Evolutionary conservation across 192 early-diverging fungal species (phyloP).

Genomic region (Chytriomyces hyalinus): DNA sequence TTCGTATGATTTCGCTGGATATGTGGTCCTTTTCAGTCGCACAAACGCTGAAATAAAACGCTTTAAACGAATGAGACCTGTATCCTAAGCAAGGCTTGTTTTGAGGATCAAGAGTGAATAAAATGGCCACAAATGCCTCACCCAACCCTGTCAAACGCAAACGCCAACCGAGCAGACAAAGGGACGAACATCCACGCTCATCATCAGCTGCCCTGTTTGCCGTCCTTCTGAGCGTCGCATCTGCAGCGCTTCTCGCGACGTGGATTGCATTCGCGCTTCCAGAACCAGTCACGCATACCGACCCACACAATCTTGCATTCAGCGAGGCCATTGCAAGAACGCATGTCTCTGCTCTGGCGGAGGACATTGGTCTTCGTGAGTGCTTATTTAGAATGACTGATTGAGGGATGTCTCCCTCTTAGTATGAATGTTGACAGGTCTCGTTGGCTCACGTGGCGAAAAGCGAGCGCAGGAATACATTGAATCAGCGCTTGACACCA

Average conservation of each 20-base stretch:
- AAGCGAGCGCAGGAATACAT: slow-evolving; percentile 53
- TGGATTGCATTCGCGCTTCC: background rate
- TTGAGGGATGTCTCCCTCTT: background rate
- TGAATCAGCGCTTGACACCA: slow-evolving; percentile 32
- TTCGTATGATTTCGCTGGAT: too few relatives aligned
- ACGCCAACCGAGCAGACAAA: too few relatives aligned
- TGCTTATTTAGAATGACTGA: background rate
- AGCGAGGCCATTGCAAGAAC: slow-evolving; percentile 4
- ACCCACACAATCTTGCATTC: slow-evolving; percentile 1
- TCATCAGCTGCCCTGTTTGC: too few relatives aligned
- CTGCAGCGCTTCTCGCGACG: background rate
- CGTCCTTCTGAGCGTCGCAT: background rate
- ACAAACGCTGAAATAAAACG: too few relatives aligned
- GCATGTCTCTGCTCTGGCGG: slow-evolving; percentile 18
- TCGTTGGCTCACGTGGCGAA: slow-evolving; percentile 61
- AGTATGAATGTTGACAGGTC: slow-evolving; percentile 48
- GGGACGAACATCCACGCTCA: too few relatives aligned
- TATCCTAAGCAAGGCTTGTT: too few relatives aligned
- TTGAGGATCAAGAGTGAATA: too few relatives aligned
- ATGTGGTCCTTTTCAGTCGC: too few relatives aligned
- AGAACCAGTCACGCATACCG: background rate
- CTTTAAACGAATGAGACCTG: too few relatives aligned
- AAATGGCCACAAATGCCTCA: too few relatives aligned
- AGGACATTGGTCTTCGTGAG: slow-evolving; percentile 16
- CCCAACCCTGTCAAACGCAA: too few relatives aligned